Base-by-base conservation (phyloP, 805 yeast genomes). In the Isabelozyma rhagii region DNA sequence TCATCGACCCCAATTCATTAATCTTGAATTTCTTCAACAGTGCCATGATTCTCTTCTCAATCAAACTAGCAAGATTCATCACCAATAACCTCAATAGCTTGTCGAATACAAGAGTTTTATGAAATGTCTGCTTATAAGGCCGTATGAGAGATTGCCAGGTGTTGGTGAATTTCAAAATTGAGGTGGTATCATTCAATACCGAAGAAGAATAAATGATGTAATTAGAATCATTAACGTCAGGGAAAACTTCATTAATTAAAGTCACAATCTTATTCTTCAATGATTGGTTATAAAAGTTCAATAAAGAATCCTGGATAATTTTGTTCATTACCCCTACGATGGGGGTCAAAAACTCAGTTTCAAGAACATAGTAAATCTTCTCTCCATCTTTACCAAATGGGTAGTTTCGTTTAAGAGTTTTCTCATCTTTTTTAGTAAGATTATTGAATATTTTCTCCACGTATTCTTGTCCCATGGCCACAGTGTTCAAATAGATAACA, bases 1-100 rank as follows among this genome's bases (percentile, higher is more conserved):
- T 87, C 15, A 90, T 77, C 0, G 96, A 84, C 1, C 97, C 98
- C 40, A 88, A 68, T 57, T 88, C 96, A 61, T 89, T 91, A 51
- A 90, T 81, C 45, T 61, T 64, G 54, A 63, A 71, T 55, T 81
- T 82, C 47, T 81, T 80, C 44, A 85, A 80, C 43, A 88, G 72
- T 3, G 75, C 56, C 83, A 93, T 81, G 28, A 93, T 71, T 57
- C 84, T 84, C 53, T 80, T 77, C 59, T 89, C 96, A 3, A 90
- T 59, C 14, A 79, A 56, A 17, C 70, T 70, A 1, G 90, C 82
- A 25, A 89, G 60, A 42, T 79, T 71, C 3, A 77, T 67, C 5
- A 87, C 84, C 4, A 84, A 71, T 4, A 77, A 66, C 4, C 72
- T 60, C 18, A 79, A 67, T 40, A 89, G 66, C 46, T 79, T 66